Base-by-base conservation (phyloP, 2,329 filamentous ascomycete genomes). In the Didymella exigua region DNA sequence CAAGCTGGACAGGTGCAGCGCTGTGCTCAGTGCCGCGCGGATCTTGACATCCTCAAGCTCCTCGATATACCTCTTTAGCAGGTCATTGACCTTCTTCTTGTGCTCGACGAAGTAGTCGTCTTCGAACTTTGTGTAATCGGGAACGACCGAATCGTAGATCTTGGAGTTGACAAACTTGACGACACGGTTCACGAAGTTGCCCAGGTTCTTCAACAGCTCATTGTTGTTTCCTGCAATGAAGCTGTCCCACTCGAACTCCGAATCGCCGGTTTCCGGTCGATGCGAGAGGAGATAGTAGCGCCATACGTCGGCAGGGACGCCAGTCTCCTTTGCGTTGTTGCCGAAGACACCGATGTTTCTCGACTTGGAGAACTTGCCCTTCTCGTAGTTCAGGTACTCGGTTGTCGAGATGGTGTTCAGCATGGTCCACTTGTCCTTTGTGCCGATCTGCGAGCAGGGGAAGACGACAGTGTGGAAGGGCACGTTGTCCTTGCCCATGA, bases 401-500 rank as follows among this genome's bases (percentile, higher is more conserved):
- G 92, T 95, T 0, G 92, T 93, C 8, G 90, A 95, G 45, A 97
- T 83, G 69, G 92, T 90, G 77, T 96, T 87, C 29, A 96, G 84
- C 84, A 89, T 90, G 43, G 91, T 96, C 93, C 93, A 97, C 60
- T 88, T 87, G 65, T 96, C 88, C 38, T 83, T 81, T 0, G 92
- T 93, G 53, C 93, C 93, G 10, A 97, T 82, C 74, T 96, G 89
- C 36, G 88, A 92, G 26, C 85, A 90, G 1, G 93, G 93, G 81
- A 96, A 97, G 71, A 96, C 92, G 68, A 96, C 90, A 38, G 89
- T 90, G 78, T 96, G 92, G 81, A 93, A 95, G 6, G 86, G 86
- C 14, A 91, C 89, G 63, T 93, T 93, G 75, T 93, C 90, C 75
- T 96, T 97, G 77, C 93, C 93, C 86, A 96, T 90, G 81, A 97